phyloP scores from a whole-genome alignment of 495 filamentous ascomycete genomes.

The Chaetomium tenue region DNA sequence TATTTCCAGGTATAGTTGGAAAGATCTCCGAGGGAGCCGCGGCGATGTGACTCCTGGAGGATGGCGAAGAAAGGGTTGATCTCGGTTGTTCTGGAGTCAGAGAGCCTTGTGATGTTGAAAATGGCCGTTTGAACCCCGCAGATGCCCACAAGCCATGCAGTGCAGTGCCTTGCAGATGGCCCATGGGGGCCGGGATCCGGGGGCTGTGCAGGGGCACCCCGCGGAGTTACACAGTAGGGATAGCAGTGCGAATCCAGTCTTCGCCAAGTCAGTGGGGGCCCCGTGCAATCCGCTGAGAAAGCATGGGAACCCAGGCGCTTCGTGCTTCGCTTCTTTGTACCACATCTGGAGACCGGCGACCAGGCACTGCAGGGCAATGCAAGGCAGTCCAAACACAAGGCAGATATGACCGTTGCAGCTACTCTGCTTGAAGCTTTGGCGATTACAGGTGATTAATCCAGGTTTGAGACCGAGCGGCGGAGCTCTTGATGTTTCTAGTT shows the following conservation, averaged over 20 bases:
- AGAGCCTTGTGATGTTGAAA: background rate
- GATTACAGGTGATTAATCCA: background rate
- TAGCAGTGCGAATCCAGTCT: too few species aligned
- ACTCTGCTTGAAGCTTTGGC: background rate
- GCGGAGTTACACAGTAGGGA: background rate
- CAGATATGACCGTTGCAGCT: background rate
- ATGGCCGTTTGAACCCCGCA: background rate
- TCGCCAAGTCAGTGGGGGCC: conserved; percentile 12
- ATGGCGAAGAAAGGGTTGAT: background rate
- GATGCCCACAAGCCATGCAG: background rate
- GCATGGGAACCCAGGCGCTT: background rate
- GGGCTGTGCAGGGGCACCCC: background rate
- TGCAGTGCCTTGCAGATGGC: background rate
- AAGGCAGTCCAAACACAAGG: too few species aligned
- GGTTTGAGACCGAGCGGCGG: background rate
- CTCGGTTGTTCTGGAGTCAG: background rate
- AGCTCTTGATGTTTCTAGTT: too few species aligned
- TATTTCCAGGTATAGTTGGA: background rate
- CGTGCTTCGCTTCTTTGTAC: background rate
- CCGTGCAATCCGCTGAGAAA: conserved; percentile 25
- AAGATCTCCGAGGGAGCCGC: background rate
- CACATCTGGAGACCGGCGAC: background rate
- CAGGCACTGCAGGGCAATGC: background rate
- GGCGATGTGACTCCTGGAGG: background rate
- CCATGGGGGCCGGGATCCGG: background rate